Base-by-base conservation (phyloP, 2,329 filamentous ascomycete genomes). In the Thyridium curvatum region DNA sequence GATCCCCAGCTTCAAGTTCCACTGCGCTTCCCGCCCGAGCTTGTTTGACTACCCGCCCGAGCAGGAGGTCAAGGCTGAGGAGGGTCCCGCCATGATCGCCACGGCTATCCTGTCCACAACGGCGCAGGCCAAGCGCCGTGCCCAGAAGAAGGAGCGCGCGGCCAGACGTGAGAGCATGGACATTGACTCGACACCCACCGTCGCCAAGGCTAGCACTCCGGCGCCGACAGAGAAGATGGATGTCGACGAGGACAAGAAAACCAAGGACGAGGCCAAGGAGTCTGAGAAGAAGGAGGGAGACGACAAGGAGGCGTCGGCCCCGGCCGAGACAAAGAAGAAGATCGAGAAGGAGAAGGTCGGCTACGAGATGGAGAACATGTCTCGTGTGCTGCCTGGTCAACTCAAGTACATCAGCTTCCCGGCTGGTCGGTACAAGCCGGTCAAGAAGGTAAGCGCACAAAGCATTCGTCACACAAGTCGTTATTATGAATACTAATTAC, bases 11-110 rank as follows among this genome's bases (percentile, higher is more conserved):
- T 90, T 96, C 77, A 94, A 94, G 61, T 94, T 96, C 70, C 82
- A 95, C 73, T 94, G 88, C 65, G 90, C 93, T 51, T 94, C 91
- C 10, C 82, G 89, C 42, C 91, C 91, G 38, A 97, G 90, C 60
- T 77, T 96, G 51, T 98, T 98, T 56, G 93, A 98, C 64, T 98
- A 98, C 56, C 93, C 93, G 28, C 94, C 93, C 2, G 91, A 97
- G 64, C 87, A 94, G 53, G 90, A 97, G 60, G 83, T 94, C 55
- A 97, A 97, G 74, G 67, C 86, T 1, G 91, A 97, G 55, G 91
- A 97, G 59, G 88, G 88, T 0, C 90, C 90, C 0, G 87, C 94
- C 45, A 80, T 95, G 62, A 87, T 98, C 49, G 93, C 94, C 50
- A 96, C 93, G 9, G 93, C 94, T 17, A 88, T 98, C 32, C 72